Conservation (phyloP, 257 asterid species). For the Coffea eugenioides region DNA sequence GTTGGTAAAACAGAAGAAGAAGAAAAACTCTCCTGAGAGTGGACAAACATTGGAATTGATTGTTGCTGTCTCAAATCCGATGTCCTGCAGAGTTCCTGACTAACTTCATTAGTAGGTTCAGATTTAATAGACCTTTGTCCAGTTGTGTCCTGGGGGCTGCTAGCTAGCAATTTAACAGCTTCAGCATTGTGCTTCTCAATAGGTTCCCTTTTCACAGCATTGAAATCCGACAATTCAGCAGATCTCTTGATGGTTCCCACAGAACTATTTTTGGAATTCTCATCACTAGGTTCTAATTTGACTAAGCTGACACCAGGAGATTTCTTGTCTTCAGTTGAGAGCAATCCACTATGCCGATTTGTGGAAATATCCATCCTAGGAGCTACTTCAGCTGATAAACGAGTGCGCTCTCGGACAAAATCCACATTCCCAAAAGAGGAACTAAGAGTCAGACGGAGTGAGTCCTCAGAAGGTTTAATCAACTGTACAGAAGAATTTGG, state of each 20-base stretch:
- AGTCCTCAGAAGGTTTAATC: constrained; percentile 39
- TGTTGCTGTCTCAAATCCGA: constrained; percentile 21
- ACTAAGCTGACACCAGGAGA: constrained; percentile 32
- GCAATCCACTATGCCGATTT: constrained; percentile 27
- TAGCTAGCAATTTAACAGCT: constrained; percentile 27
- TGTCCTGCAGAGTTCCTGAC: constrained; percentile 22
- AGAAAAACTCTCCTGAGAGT: constrained; percentile 52
- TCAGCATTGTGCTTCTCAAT: constrained; percentile 31
- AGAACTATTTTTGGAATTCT: constrained; percentile 35
- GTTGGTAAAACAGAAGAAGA: constrained; percentile 38
- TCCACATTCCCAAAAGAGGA: constrained; percentile 30
- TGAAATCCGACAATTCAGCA: constrained; percentile 30
- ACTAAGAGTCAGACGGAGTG: constrained; percentile 69
- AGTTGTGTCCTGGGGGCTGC: constrained; percentile 34
- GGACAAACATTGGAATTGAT: constrained; percentile 43
- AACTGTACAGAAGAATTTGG: constrained; percentile 25
- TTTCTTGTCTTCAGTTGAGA: constrained; percentile 25
- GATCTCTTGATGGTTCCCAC: constrained; percentile 38
- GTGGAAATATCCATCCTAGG: constrained; percentile 20
- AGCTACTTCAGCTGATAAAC: constrained; percentile 27
- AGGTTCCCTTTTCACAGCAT: constrained; percentile 45
- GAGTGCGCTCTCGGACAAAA: constrained; percentile 26
- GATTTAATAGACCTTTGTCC: constrained; percentile 48
- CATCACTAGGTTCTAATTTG: constrained; percentile 70
- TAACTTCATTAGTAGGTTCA: constrained; percentile 45